These are phyloP conservation scores for Angophora floribunda DNA, from an alignment of 345 rosid species.

Conservation along the genomic window DNA sequence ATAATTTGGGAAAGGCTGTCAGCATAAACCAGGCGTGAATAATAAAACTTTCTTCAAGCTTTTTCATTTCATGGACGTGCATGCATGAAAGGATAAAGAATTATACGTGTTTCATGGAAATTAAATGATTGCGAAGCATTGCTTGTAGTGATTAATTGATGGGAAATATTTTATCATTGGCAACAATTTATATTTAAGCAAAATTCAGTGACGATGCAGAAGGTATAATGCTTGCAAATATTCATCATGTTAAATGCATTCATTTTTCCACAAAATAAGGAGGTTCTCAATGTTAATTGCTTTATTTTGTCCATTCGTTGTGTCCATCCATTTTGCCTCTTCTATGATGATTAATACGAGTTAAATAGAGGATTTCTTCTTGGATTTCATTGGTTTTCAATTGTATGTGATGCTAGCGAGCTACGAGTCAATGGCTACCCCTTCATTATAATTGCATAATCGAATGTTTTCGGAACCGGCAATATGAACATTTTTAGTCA, in stretches of 20 bases:
- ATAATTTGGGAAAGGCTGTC: not conserved
- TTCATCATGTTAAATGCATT: not conserved
- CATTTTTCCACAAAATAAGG: fast-evolving
- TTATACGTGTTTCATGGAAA: not conserved
- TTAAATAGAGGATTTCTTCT: no score
- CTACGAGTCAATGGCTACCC: not conserved
- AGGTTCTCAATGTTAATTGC: not conserved
- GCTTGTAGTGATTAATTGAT: not conserved
- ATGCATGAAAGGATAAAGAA: not conserved
- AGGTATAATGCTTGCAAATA: not conserved
- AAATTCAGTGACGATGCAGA: not conserved
- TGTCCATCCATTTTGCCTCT: not conserved
- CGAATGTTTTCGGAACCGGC: not conserved
- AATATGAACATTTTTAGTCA: not conserved
- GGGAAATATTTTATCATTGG: not conserved
- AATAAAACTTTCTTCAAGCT: not conserved
- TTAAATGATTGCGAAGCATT: not conserved
- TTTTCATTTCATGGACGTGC: not conserved
- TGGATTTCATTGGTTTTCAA: not conserved
- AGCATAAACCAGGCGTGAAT: not conserved
- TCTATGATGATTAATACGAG: no score
- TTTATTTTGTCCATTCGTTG: not conserved
- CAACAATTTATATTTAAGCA: not conserved
- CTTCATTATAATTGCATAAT: not conserved
- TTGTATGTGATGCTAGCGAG: not conserved